Evolutionary conservation across 192 early-diverging fungal species (phyloP), one percentile per base, ranked within the genome.

Genomic region (Linnemannia hyalina): DNA sequence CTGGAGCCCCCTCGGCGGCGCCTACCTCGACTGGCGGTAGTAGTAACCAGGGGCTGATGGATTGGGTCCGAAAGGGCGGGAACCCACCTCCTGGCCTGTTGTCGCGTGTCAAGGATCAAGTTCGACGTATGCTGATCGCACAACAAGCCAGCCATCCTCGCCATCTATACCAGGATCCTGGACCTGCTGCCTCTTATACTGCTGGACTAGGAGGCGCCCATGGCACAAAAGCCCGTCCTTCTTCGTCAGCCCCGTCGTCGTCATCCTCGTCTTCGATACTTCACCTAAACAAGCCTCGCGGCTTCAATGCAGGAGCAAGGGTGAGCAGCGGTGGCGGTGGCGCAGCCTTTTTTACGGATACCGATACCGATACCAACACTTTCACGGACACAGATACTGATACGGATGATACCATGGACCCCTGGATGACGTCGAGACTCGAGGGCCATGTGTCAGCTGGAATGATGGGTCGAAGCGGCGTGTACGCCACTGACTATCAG

Each of bases 21-120:
- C 52, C 16, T 16, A 4, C 42, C 32, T 41, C 57, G 40, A 70
- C 35, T 20, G 76, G 76, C 47, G 75, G 69, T 32, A 32, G 60
- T 26, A 65, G 82, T 55, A 76, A 80, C 41, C 79, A 80, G 13
- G 74, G 77, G 10, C 38, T 86, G 3, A 46, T 86, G 71, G 84
- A 86, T 23, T 86, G 84, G 79, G 41, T 86, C 26, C 75, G 84
- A 74, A 52, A 73, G 63, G 84, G 84, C 13, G 84, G 84, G 2
- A 76, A 86, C 36, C 70, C 75, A 4, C 84, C 84, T 1, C 55
- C 79, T 0, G 84, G 84, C 1, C 40, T 86, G 7, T 23, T 81
- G 60, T 26, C n/a, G 2, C 74, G 41, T 38, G 70, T 68, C 22
- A 76, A 60, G 38, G 79, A 81, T 0, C 84, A 86, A 42, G 55